Conservation (phyloP, 257 asterid species). For the Scutellaria barbata region DNA sequence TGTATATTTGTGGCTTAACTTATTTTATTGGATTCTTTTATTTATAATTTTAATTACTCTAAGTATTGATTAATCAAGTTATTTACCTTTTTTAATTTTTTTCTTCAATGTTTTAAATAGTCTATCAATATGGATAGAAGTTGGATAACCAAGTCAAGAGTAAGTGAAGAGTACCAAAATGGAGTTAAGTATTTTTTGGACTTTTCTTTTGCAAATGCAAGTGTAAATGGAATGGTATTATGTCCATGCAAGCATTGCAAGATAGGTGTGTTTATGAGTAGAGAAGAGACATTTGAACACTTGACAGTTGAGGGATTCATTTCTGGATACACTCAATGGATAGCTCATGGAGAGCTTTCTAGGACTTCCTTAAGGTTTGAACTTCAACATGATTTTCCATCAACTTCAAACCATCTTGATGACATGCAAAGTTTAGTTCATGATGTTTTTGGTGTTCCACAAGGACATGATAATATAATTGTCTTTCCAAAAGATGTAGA, state of each 20-base stretch:
- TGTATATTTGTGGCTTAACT: too few species aligned
- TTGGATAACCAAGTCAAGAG: neutral
- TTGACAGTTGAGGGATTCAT: neutral
- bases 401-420: neutral
- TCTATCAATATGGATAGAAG: neutral
- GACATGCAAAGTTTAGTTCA: too few species aligned
- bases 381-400: neutral
- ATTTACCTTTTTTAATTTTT: too few species aligned
- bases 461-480: too few species aligned
- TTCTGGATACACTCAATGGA: constrained; percentile 5
- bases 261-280: neutral
- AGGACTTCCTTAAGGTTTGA: neutral
- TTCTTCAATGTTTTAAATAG: too few species aligned
- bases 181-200: neutral
- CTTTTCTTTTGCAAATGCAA: constrained; percentile 25
- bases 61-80: too few species aligned
- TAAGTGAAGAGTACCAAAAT: neutral
- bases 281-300: constrained; percentile 1
- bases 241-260: neutral
- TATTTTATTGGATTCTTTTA: too few species aligned
- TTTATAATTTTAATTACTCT: too few species aligned
- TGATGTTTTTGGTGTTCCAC: too few species aligned
- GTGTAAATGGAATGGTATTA: neutral
- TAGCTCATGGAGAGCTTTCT: constrained; percentile 11
- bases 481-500: too few species aligned